Conservation (phyloP, 305 asterid species). For the Fraxinus velutina region DNA sequence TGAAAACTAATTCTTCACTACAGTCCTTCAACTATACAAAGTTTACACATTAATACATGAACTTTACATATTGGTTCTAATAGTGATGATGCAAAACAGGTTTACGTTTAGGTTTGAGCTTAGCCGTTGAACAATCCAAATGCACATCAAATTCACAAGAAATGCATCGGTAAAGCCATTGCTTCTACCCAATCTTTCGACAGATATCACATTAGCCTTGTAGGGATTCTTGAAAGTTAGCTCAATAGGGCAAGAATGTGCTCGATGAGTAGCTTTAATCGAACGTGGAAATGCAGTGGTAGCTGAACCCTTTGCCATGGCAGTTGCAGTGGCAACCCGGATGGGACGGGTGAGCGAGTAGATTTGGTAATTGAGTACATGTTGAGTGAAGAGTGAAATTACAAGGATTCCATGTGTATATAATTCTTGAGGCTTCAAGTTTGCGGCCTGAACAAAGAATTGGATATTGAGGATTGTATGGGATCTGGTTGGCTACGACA, state of each 20-base stretch:
- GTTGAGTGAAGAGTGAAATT: background rate
- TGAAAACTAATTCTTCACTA: too few relatives aligned
- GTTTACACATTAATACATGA: too few relatives aligned
- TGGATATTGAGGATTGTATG: background rate
- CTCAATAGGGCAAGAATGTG: constrained; percentile 47
- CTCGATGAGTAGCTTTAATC: constrained; percentile 29
- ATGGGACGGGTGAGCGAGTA: background rate
- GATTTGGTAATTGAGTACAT: background rate
- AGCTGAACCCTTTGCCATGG: constrained; percentile 51
- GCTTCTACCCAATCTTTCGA: constrained; percentile 35
- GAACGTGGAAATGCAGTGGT: constrained; percentile 64
- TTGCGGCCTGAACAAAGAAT: background rate
- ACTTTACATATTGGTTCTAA: too few relatives aligned
- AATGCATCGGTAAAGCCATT: constrained; percentile 45
- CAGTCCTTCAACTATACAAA: too few relatives aligned
- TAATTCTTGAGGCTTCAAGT: background rate
- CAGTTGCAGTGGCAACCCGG: constrained; percentile 28
- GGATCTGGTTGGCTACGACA: background rate
- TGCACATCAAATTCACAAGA: background rate
- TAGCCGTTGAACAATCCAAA: background rate
- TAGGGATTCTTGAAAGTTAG: constrained; percentile 50
- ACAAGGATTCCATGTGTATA: background rate
- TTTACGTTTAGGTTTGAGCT: background rate
- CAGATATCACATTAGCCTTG: constrained; percentile 46
- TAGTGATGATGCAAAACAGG: background rate